Percentiles rank a stretch among this genome's conserved stretches.
phyloP scores from a whole-genome alignment of 164 flowering plant species.

The Cinnamomum micranthum region DNA sequence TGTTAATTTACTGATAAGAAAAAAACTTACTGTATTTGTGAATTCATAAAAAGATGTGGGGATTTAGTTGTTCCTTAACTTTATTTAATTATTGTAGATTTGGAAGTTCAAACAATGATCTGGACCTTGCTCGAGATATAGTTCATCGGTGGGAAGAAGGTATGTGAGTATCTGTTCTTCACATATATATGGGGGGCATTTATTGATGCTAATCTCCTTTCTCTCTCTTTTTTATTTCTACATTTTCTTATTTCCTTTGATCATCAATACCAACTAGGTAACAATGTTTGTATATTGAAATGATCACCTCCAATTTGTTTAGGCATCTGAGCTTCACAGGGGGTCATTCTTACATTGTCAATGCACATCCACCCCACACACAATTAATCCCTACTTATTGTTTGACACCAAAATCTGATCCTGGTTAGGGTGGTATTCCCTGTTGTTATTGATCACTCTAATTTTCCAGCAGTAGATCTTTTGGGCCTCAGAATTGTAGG shows the following conservation, averaged over 20 bases:
- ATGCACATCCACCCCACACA: no score
- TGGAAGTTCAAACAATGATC: slow-evolving; percentile 50
- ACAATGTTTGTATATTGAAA: not conserved
- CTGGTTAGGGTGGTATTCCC: not conserved
- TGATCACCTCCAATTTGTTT: no score
- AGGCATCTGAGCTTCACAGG: no score
- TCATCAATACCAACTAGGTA: no score
- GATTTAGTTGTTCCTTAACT: not conserved
- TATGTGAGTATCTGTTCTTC: slow-evolving; percentile 14
- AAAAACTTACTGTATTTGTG: not conserved
- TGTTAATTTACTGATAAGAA: not conserved
- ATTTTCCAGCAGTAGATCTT: not conserved
- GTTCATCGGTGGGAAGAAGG: slow-evolving; percentile 86
- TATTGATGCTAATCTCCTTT: not conserved
- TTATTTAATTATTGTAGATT: slow-evolving; percentile 25
- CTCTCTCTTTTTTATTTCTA: not conserved
- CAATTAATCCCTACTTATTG: no score
- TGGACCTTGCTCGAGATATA: slow-evolving; percentile 72
- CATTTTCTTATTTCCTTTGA: not conserved
- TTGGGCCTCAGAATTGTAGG: not conserved
- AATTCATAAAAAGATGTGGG: not conserved
- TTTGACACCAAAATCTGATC: no score
- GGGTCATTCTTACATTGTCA: no score
- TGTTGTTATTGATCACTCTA: not conserved
- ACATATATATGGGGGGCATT: not conserved